Percentiles rank a stretch among this genome's conserved stretches.
Evolutionary conservation across 495 filamentous ascomycete genomes (phyloP).

Genomic region (Penicillium subrubescens): DNA sequence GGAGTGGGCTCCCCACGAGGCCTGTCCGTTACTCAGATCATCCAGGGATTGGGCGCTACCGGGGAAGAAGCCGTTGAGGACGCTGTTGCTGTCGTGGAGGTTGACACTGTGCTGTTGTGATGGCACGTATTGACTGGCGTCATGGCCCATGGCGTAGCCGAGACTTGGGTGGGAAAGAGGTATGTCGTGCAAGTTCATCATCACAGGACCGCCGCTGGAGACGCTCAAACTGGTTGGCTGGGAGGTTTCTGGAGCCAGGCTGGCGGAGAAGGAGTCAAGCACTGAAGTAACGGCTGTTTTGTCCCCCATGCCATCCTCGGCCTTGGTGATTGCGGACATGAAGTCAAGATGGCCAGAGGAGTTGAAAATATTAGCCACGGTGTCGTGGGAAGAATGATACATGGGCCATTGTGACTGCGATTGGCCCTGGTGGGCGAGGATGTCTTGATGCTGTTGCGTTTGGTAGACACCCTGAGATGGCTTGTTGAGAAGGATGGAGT

Average conservation of each 20-base stretch:
- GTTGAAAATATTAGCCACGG: slow-evolving; percentile 41
- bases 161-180: slow-evolving; percentile 40
- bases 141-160: slow-evolving; percentile 37
- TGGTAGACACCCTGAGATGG: slow-evolving; percentile 41
- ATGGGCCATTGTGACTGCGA: slow-evolving; percentile 44
- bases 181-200: slow-evolving; percentile 47
- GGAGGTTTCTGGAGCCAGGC: slow-evolving; percentile 37
- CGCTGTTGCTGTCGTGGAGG: slow-evolving; percentile 41
- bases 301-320: slow-evolving; percentile 42
- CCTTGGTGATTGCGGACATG: slow-evolving; percentile 39
- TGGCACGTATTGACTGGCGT: slow-evolving; percentile 39
- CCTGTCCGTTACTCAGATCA: slow-evolving; percentile 40
- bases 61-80: slow-evolving; percentile 40
- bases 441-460: slow-evolving; percentile 34
- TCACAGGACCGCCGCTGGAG: slow-evolving; percentile 35
- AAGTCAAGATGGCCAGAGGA: slow-evolving; percentile 40
- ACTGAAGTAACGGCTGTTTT: slow-evolving; percentile 45
- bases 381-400: slow-evolving; percentile 41
- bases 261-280: slow-evolving; percentile 42
- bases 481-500: slow-evolving; percentile 42
- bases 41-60: slow-evolving; percentile 37
- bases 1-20: slow-evolving; percentile 39
- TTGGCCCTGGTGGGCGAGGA: slow-evolving; percentile 32
- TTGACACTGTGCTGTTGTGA: slow-evolving; percentile 34
- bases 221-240: slow-evolving; percentile 35